Percentiles rank a stretch among this genome's conserved stretches.
Conservation (phyloP, 2,329 filamentous ascomycete species). For the Tolypocladium tundrense region DNA sequence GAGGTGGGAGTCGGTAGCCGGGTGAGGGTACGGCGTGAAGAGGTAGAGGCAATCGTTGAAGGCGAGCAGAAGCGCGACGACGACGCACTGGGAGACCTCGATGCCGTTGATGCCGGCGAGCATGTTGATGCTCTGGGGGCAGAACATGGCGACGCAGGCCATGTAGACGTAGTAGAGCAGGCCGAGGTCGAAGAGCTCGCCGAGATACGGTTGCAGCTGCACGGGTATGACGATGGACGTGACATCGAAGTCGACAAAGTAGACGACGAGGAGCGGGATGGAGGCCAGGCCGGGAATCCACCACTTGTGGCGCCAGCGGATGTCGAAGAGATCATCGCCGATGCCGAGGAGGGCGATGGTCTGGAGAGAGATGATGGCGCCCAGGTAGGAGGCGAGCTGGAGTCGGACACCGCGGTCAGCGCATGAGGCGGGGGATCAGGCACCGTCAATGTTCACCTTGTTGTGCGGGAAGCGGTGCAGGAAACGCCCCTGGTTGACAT, state of each 20-base stretch:
- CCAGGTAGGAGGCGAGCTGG: conserved; percentile 87
- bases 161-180: conserved; percentile 91
- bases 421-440: background rate
- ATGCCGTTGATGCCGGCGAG: conserved; percentile 99
- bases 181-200: conserved; percentile 74
- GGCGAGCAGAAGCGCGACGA: conserved; percentile 74
- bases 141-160: conserved; percentile 93
- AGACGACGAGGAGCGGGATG: conserved; percentile 88
- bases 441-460: conserved; percentile 48
- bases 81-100: conserved; percentile 87
- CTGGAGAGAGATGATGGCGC: conserved; percentile 86
- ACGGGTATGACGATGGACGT: conserved; percentile 89
- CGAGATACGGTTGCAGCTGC: conserved; percentile 73
- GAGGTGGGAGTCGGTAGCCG: conserved; percentile 88
- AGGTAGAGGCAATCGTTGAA: conserved; percentile 87
- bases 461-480: conserved; percentile 89
- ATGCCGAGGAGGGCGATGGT: conserved; percentile 85
- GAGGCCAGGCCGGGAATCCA: conserved; percentile 92
- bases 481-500: conserved; percentile 73
- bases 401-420: background rate
- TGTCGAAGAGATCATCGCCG: conserved; percentile 93
- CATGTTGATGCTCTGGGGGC: conserved; percentile 98
- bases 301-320: conserved; percentile 97
- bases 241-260: conserved; percentile 97
- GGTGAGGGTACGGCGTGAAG: conserved; percentile 73